These are phyloP conservation scores for Cucumis melo DNA, from an alignment of 306 rosid genomes.

Conservation along the genomic window DNA sequence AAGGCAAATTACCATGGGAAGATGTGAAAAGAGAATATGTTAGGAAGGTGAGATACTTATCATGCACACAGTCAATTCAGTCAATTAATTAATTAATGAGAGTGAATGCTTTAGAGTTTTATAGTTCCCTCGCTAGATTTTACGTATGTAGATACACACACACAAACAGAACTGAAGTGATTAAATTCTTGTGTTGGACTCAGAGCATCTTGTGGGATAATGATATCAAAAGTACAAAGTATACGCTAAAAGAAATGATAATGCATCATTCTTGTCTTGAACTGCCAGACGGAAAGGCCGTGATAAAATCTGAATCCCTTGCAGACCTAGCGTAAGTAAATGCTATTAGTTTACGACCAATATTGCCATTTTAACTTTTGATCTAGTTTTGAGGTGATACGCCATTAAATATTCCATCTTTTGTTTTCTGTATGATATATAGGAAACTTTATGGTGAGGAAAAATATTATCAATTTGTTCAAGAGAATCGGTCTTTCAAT, in stretches of 20 bases:
- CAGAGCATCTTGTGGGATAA: constrained; percentile 94
- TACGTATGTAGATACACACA: not conserved
- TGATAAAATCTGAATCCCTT: constrained; percentile 46
- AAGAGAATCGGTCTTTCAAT: not conserved
- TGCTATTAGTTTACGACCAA: constrained; percentile 8
- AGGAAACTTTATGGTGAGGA: constrained; percentile 1
- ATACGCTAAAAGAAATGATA: constrained; percentile 73
- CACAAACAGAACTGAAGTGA: not conserved
- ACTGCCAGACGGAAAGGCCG: constrained; percentile 71
- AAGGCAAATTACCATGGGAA: constrained; percentile 47
- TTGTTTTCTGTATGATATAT: not conserved
- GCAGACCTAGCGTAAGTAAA: constrained; percentile 74
- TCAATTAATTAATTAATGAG: not conserved
- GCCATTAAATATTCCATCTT: not conserved
- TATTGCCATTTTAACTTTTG: not conserved
- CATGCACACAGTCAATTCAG: not conserved
- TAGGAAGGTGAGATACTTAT: constrained; percentile 39
- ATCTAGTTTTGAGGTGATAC: not conserved
- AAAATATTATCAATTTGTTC: not conserved
- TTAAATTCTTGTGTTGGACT: constrained; percentile 9
- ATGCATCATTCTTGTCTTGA: constrained; percentile 60
- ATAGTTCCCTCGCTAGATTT: not conserved
- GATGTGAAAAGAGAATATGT: constrained; percentile 56
- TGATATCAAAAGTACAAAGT: constrained; percentile 72
- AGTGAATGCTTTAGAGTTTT: not conserved